Conservation (phyloP, 139 green algal species). For the Picochlorum sp. region DNA sequence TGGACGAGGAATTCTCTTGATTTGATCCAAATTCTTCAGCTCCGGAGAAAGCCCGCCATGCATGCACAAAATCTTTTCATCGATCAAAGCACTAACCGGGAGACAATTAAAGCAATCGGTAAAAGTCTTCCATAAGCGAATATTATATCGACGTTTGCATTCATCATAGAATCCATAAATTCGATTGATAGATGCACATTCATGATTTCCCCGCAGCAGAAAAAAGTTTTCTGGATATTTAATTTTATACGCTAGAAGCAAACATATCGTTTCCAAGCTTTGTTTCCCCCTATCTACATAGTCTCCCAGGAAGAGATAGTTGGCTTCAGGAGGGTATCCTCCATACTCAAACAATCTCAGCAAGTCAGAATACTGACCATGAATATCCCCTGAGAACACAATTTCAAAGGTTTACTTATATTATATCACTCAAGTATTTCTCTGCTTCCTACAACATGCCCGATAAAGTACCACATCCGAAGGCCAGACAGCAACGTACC, state of each 20-base stretch:
- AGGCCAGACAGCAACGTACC: no score
- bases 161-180: slow-evolving; percentile 99
- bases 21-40: slow-evolving; percentile 95
- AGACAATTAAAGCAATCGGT: slow-evolving; percentile 99
- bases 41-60: slow-evolving; percentile 97
- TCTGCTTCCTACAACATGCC: background rate
- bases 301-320: slow-evolving; percentile 99
- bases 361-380: slow-evolving; percentile 97
- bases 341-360: slow-evolving; percentile 98
- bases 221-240: slow-evolving; percentile 99
- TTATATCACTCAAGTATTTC: background rate
- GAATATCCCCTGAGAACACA: slow-evolving; percentile 97
- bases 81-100: slow-evolving; percentile 91
- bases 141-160: slow-evolving; percentile 99
- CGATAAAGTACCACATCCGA: background rate
- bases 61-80: slow-evolving; percentile 99
- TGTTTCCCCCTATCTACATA: slow-evolving; percentile 99
- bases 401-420: background rate
- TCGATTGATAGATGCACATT: slow-evolving; percentile 96
- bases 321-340: slow-evolving; percentile 95
- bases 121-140: slow-evolving; percentile 97
- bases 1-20: slow-evolving; percentile 90
- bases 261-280: slow-evolving; percentile 96
- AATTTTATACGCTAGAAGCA: slow-evolving; percentile 98
- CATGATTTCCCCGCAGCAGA: slow-evolving; percentile 92